Percentiles rank a stretch among this genome's conserved stretches.
phyloP scores from a whole-genome alignment of 441 rosid genomes.

The Viola pubescens region DNA sequence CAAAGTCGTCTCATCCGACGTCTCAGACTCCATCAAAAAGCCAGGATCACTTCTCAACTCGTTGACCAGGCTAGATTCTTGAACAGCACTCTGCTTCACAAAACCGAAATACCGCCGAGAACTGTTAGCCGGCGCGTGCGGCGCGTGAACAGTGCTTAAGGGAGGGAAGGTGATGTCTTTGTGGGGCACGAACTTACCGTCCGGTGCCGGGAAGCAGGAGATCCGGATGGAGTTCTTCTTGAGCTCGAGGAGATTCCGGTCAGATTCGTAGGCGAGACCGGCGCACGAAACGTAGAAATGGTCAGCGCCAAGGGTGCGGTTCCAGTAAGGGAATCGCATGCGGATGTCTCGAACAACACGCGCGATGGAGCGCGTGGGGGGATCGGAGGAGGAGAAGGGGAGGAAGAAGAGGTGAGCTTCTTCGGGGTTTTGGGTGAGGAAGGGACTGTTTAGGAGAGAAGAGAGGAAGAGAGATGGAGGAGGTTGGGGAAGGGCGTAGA shows the following conservation, averaged over 20 bases:
- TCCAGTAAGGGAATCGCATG: constrained; percentile 40
- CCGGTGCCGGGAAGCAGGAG: constrained; percentile 40
- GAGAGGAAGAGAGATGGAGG: constrained; percentile 35
- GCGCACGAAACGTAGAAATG: constrained; percentile 42
- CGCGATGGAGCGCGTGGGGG: constrained; percentile 28
- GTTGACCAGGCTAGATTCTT: constrained; percentile 18
- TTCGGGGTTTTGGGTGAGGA: constrained; percentile 34
- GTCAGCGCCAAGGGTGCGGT: constrained; percentile 59
- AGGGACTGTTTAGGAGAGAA: constrained; percentile 32
- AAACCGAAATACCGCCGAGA: constrained; percentile 21
- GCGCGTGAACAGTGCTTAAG: background rate
- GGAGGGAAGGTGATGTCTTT: constrained; percentile 50
- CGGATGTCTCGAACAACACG: constrained; percentile 26
- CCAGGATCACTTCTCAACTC: constrained; percentile 23
- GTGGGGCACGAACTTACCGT: constrained; percentile 40
- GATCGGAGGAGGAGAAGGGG: constrained; percentile 32
- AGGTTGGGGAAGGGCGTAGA: constrained; percentile 23
- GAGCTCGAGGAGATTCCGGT: constrained; percentile 44
- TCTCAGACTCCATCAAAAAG: constrained; percentile 37
- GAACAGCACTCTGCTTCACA: constrained; percentile 23
- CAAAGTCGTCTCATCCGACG: constrained; percentile 28
- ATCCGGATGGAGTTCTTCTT: constrained; percentile 52
- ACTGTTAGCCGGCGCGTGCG: constrained; percentile 12
- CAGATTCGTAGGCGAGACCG: constrained; percentile 32
- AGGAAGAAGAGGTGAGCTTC: constrained; percentile 51